Evolutionary conservation across 352 stramenopile species (phyloP).

Genomic region (Plasmopara viticola): DNA sequence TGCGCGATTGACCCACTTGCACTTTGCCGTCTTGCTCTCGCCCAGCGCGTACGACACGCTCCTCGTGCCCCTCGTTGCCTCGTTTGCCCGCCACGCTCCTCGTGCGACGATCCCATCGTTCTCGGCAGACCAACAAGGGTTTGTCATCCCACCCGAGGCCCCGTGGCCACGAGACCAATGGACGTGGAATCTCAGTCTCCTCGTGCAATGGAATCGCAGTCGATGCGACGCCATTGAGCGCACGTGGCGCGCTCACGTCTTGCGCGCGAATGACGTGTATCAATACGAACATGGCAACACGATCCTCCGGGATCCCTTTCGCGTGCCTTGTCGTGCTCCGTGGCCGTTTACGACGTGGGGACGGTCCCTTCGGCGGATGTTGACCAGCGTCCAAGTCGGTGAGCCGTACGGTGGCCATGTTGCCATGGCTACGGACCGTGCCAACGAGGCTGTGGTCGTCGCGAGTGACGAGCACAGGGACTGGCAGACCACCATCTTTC

Average conservation of each 20-base stretch:
- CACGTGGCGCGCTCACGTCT: constrained; percentile 21
- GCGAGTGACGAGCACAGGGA: constrained; percentile 3
- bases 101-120: constrained; percentile 11
- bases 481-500: constrained; percentile 21
- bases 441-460: constrained; percentile 5
- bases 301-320: constrained; percentile 19
- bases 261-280: constrained; percentile 18
- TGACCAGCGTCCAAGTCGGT: constrained; percentile 17
- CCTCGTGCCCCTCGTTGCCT: constrained; percentile 19
- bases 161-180: constrained; percentile 20
- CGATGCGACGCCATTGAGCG: constrained; percentile 17
- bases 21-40: constrained; percentile 16
- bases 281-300: constrained; percentile 22
- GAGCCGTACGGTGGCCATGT: constrained; percentile 21
- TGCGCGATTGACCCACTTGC: constrained; percentile 11
- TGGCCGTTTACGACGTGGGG: constrained; percentile 25
- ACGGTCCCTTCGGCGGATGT: constrained; percentile 12
- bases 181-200: constrained; percentile 20
- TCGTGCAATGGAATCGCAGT: constrained; percentile 23
- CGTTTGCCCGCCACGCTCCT: constrained; percentile 16
- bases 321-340: constrained; percentile 19
- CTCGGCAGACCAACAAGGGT: not conserved
- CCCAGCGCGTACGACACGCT: constrained; percentile 18
- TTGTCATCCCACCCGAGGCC: constrained; percentile 14
- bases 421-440: constrained; percentile 11